Base-by-base conservation (phyloP, 2,329 filamentous ascomycete species). In the Cordyceps fumosorosea region DNA sequence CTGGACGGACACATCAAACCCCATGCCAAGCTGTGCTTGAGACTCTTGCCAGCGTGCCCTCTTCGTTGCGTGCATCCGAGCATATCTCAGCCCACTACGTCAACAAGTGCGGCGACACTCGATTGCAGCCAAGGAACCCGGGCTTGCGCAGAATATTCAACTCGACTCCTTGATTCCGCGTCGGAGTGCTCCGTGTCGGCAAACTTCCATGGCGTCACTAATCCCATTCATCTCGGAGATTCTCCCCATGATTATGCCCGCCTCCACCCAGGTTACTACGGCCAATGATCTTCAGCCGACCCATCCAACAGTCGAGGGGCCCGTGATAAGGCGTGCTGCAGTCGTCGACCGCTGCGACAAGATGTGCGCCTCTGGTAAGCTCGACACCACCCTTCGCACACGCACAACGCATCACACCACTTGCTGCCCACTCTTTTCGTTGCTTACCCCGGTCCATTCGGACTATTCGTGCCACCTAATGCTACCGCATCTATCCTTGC, bases 301-400 rank as follows among this genome's bases (percentile, higher is more conserved):
- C 5, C 59, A 71, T 61, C 70, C 71, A 26, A 71, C 70, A 3
- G 71, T 70, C 32, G 69, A 72, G 45, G 73, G 71, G 0, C 68
- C 72, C 11, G 70, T 73, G 34, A 68, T 69, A 26, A 71, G 77
- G 63, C 70, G 75, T 62, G 77, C 80, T 57, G 88, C 87, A n/a
- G 80, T 91, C 55, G 79, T 87, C 52, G 80, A 83, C 69, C 81
- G 84, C 71, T 86, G 82, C 60, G 83, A 87, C 64, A 83, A 82
- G 64, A 81, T 91, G 73, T 89, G 88, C 70, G 86, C 86, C 34
- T 85, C 85, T 52, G 81, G 87, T 84, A 74, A 76, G 83, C 69
- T 60, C 48, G 22, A 52, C 16, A 44, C 40, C 44, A 60, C 57
- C 34, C 50, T 54, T 16, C 51, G n/a, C 20, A 12, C 20, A 53